These are phyloP conservation scores for Tephrocybe sp. DNA, from an alignment of 768 basidiomycete species.

Conservation along the genomic window DNA sequence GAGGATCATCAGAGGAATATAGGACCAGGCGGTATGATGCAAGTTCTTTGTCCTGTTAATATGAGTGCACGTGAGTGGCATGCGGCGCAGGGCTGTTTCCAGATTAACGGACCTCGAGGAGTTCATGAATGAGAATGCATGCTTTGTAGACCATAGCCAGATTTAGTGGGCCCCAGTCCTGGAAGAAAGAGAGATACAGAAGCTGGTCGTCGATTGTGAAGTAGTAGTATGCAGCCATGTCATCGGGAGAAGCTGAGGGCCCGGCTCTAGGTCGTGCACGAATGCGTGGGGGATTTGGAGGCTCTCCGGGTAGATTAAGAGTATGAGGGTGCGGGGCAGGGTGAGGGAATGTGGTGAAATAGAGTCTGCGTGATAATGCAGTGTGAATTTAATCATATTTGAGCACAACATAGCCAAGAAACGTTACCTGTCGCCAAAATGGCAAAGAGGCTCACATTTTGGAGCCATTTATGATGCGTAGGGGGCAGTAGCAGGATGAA, in stretches of 20 bases:
- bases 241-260: constrained; percentile 68
- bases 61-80: constrained; percentile 36
- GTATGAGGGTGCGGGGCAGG: constrained; percentile 64
- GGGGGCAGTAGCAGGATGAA: constrained; percentile 12
- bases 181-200: constrained; percentile 89
- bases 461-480: constrained; percentile 34
- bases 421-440: constrained; percentile 72
- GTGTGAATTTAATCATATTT: constrained; percentile 12
- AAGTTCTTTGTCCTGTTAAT: constrained; percentile 68
- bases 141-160: constrained; percentile 92
- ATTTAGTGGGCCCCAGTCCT: constrained; percentile 93
- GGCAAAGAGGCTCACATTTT: constrained; percentile 75
- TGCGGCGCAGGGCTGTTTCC: constrained; percentile 26
- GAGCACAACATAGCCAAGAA: constrained; percentile 3
- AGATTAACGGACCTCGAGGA: constrained; percentile 63
- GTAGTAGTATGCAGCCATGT: constrained; percentile 78
- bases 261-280: constrained; percentile 58
- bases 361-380: constrained; percentile 50
- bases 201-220: constrained; percentile 94
- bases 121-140: constrained; percentile 87
- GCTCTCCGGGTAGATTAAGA: constrained; percentile 59
- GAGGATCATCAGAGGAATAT: constrained; percentile 84
- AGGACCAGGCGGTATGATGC: constrained; percentile 75
- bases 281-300: constrained; percentile 54
- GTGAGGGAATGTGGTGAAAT: constrained; percentile 85